These are phyloP conservation scores for Macroventuria anomochaeta DNA, from an alignment of 2,329 filamentous ascomycete genomes.

Conservation along the genomic window DNA sequence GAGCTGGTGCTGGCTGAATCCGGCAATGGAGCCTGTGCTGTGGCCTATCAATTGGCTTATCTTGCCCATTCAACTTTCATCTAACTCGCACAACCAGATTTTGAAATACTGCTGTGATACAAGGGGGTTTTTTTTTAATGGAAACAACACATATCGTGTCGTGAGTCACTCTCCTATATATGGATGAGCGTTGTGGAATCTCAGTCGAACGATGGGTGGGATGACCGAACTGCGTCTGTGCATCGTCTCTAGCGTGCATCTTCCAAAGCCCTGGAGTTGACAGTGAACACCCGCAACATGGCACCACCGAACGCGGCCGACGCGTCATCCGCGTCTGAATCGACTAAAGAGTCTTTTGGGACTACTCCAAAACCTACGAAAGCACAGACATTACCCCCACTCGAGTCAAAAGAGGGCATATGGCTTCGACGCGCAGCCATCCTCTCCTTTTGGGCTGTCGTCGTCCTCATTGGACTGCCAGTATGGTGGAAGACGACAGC, in stretches of 20 bases:
- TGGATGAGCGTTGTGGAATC: background rate
- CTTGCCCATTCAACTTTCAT: too few relatives aligned
- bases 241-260: conserved; percentile 16
- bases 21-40: too few relatives aligned
- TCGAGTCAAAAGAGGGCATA: conserved; percentile 74
- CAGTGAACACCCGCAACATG: conserved; percentile 37
- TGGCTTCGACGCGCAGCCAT: conserved; percentile 77
- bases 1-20: background rate
- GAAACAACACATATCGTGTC: too few relatives aligned
- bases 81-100: too few relatives aligned
- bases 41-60: too few relatives aligned
- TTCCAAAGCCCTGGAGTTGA: conserved; percentile 21
- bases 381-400: conserved; percentile 63
- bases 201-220: conserved; percentile 13
- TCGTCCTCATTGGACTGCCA: conserved; percentile 81
- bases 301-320: conserved; percentile 28
- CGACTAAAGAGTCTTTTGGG: conserved; percentile 7
- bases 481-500: conserved; percentile 97
- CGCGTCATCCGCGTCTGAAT: conserved; percentile 26
- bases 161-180: too few relatives aligned
- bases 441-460: conserved; percentile 87
- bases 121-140: too few relatives aligned
- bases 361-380: conserved; percentile 7
- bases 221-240: conserved; percentile 17
- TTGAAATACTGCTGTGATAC: too few relatives aligned